Evolutionary conservation across 2,329 filamentous ascomycete species (phyloP), one percentile per base, ranked within the genome.

Genomic region (Huntiella abstrusa): DNA sequence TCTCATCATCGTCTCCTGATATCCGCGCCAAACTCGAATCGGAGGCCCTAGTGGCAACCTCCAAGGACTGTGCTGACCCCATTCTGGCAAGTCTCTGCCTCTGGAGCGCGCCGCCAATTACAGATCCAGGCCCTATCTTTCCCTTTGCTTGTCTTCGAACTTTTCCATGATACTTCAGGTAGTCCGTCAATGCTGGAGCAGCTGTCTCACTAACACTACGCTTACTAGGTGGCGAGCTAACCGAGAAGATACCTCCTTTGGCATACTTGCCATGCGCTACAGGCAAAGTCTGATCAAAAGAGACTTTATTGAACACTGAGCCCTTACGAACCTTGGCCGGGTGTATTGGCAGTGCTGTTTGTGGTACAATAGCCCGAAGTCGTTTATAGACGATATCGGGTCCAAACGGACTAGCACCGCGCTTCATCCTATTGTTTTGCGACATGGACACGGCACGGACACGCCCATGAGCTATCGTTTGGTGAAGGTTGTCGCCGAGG

Each of bases 201-300:
- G 60, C 60, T 4, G 55, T 52, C 19, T 58, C 57, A 36, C 53
- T 61, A 15, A 52, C 49, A 33, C 54, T 59, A 40, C 55, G 56
- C 36, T 59, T 55, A 37, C 55, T 32, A 46, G 57, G 54, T 15
- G 59, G 55, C 53, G 61, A 55, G 43, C 55, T 56, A 55, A 65
- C 71, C 49, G 70, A 65, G 50, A 71, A 77, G 2, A 66, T 63
- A 11, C 73, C 73, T 4, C 67, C 70, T 40, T 67, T 65, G 52
- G 72, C 67, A 51, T 77, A 77, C 52, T 76, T 76, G 51, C 69
- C 72, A 51, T 69, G 73, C 38, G 72, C 70, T 46, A 67, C 57
- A 0, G 70, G 67, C 32, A 75, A 59, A 12, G 63, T 63, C 4
- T 69, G 64, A 19, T 71, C 69, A 42, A 77, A 71, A 35, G 68